These are phyloP conservation scores for Umbilicus rupestris DNA, from an alignment of 164 flowering plant genomes.

Conservation along the genomic window DNA sequence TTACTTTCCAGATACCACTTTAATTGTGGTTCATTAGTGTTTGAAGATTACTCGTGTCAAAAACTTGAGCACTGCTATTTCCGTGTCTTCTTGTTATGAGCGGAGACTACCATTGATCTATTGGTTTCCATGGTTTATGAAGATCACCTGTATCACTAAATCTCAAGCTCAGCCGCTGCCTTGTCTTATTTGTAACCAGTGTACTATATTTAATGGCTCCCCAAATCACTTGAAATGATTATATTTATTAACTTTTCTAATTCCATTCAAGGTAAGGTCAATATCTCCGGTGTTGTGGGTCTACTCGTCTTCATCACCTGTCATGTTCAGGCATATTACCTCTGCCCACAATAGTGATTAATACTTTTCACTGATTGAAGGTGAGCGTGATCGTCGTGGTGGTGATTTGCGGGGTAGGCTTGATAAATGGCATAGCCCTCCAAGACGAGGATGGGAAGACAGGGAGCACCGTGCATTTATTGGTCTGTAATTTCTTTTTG, in stretches of 20 bases:
- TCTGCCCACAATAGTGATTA: neutral
- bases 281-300: neutral
- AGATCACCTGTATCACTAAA: neutral
- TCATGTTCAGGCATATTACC: neutral
- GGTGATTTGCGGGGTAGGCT: conserved; percentile 5
- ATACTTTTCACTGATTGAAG: neutral
- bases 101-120: neutral
- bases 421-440: conserved; percentile 3
- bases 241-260: neutral
- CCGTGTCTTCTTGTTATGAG: neutral
- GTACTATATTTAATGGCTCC: neutral
- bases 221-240: neutral
- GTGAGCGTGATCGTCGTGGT: neutral
- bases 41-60: neutral
- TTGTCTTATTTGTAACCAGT: neutral
- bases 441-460: neutral
- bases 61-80: neutral
- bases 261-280: neutral
- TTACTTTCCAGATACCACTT: neutral
- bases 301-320: neutral
- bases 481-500: neutral
- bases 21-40: neutral
- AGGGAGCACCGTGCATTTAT: neutral
- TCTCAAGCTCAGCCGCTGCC: conserved; percentile 1
- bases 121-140: neutral